Conservation (phyloP, 352 stramenopile species). For the Globisporangium polare region DNA sequence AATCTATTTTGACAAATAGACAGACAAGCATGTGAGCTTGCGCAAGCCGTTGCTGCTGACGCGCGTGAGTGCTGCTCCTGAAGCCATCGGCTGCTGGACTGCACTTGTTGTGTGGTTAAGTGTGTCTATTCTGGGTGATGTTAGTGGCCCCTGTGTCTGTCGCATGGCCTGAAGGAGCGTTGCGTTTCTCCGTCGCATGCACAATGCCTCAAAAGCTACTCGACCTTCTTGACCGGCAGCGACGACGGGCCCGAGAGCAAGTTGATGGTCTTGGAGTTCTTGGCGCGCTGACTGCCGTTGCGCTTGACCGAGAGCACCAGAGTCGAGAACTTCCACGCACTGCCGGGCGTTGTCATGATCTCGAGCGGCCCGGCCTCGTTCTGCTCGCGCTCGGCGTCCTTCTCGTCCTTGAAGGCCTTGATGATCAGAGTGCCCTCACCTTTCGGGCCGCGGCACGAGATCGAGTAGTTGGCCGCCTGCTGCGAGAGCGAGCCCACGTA, state of each 20-base stretch:
- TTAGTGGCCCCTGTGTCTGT: background rate
- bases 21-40: background rate
- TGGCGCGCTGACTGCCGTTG: constrained; percentile 49
- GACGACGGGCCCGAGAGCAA: constrained; percentile 22
- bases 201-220: background rate
- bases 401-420: constrained; percentile 63
- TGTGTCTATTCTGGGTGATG: constrained; percentile 12
- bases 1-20: no score
- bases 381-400: constrained; percentile 15
- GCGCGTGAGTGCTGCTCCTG: constrained; percentile 14
- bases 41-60: no score
- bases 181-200: no score
- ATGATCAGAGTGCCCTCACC: constrained; percentile 69
- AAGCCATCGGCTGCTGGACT: background rate
- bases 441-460: constrained; percentile 59
- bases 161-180: no score
- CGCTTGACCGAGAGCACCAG: constrained; percentile 58
- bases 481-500: constrained; percentile 62
- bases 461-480: constrained; percentile 63
- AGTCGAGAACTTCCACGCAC: constrained; percentile 74
- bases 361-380: constrained; percentile 1
- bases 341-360: constrained; percentile 59
- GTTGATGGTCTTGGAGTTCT: constrained; percentile 68
- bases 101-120: background rate
- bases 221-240: background rate